Percentiles rank a stretch among this genome's conserved stretches.
phyloP scores from a whole-genome alignment of 2,329 filamentous ascomycete genomes.

The Botrytis fabae region DNA sequence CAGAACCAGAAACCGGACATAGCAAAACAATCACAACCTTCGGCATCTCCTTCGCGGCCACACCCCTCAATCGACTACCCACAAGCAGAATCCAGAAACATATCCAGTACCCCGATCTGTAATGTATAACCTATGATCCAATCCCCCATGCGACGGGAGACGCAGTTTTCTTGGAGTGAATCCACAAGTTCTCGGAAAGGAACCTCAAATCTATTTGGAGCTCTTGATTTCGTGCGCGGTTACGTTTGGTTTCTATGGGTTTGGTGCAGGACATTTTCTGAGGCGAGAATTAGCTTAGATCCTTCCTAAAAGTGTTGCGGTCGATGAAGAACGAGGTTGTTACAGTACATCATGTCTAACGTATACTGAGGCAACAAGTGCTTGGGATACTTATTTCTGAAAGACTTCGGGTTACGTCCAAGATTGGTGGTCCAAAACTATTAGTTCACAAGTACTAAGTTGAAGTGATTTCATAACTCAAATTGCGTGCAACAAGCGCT shows the following conservation, averaged over 20 bases:
- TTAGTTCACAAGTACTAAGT: background rate
- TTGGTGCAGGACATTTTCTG: background rate
- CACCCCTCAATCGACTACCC: background rate
- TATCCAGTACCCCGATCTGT: background rate
- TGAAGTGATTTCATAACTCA: background rate
- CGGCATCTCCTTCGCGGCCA: background rate
- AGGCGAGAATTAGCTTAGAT: background rate
- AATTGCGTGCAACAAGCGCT: background rate
- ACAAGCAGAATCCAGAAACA: background rate
- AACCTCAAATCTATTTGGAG: background rate
- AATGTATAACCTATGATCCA: background rate
- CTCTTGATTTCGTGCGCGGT: background rate
- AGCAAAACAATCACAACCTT: background rate
- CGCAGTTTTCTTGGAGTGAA: background rate
- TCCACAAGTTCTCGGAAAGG: background rate
- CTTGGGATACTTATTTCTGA: background rate
- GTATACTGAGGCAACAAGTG: too few relatives aligned
- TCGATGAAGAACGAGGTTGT: background rate
- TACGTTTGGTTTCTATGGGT: background rate
- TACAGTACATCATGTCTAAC: background rate
- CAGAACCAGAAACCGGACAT: background rate
- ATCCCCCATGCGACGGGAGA: background rate
- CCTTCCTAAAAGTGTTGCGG: background rate
- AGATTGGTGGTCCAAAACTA: background rate
- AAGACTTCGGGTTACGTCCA: background rate